phyloP scores from a whole-genome alignment of 2,329 filamentous ascomycete species.

The Botryotinia globosa region DNA sequence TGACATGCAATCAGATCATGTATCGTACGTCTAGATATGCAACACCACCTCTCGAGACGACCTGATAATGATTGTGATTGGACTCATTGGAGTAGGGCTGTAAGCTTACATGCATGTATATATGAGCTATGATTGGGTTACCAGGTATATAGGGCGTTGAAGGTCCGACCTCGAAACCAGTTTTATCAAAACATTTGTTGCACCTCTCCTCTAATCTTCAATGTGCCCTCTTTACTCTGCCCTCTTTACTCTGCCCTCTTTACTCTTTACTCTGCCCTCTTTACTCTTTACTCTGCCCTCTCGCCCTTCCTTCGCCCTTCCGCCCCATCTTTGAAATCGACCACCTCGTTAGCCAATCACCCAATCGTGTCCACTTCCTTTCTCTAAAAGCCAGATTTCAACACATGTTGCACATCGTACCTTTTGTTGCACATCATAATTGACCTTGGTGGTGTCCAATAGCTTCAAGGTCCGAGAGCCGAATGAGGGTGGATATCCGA shows the following conservation, averaged over 20 bases:
- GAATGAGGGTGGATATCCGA: not conserved
- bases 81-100: not conserved
- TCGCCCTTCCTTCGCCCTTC: not conserved
- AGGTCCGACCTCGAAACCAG: not conserved
- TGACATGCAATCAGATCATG: not conserved
- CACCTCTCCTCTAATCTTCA: not conserved
- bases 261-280: not conserved
- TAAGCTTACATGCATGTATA: not conserved
- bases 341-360: too few relatives aligned
- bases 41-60: not conserved
- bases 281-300: not conserved
- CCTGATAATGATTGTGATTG: not conserved
- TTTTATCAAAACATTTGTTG: not conserved
- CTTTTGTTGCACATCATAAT: slow-evolving; percentile 17
- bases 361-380: not conserved
- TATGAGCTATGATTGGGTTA: not conserved
- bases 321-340: not conserved
- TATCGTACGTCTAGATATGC: not conserved
- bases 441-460: too few relatives aligned
- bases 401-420: slow-evolving; percentile 18
- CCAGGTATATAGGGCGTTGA: not conserved
- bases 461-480: not conserved
- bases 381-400: not conserved
- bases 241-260: not conserved
- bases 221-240: not conserved